phyloP scores from a whole-genome alignment of 768 basidiomycete genomes.

The Coprinopsis strossmayeri region DNA sequence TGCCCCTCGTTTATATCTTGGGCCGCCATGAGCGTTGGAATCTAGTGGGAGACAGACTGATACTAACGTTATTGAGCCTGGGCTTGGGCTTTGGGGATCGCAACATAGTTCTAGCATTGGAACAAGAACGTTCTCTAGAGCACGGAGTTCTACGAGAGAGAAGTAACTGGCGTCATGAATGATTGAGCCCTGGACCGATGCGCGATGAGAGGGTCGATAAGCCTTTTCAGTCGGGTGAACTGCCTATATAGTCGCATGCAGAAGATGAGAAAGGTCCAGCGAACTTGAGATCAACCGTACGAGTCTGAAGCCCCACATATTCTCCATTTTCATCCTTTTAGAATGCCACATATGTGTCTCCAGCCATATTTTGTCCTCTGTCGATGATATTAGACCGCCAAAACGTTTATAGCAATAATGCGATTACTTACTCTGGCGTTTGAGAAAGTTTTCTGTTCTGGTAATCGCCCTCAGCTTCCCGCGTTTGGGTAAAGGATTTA shows the following conservation, averaged over 20 bases:
- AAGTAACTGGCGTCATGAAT: slow-evolving; percentile 89
- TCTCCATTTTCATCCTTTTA: slow-evolving; percentile 93
- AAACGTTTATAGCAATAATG: background rate
- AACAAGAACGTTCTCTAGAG: slow-evolving; percentile 49
- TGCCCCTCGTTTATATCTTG: slow-evolving; percentile 60
- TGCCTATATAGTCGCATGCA: slow-evolving; percentile 41
- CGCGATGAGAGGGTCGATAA: slow-evolving; percentile 87
- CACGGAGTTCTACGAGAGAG: slow-evolving; percentile 67
- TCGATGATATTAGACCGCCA: background rate
- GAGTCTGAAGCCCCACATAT: slow-evolving; percentile 87
- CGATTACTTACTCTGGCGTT: slow-evolving; percentile 60
- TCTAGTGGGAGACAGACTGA: background rate
- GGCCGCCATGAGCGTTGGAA: background rate
- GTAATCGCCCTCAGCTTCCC: slow-evolving; percentile 55
- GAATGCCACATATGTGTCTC: slow-evolving; percentile 98
- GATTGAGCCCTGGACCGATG: slow-evolving; percentile 78
- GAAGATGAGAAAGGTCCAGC: background rate
- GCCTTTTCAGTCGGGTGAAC: slow-evolving; percentile 86
- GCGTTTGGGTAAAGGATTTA: slow-evolving; percentile 47
- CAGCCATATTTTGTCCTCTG: slow-evolving; percentile 87
- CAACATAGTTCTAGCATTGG: slow-evolving; percentile 47
- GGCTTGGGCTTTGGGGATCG: slow-evolving; percentile 56
- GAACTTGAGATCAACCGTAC: slow-evolving; percentile 30
- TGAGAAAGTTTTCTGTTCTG: slow-evolving; percentile 55
- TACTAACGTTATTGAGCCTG: slow-evolving; percentile 55